Evolutionary conservation across 179 eudicot species (phyloP).

Genomic region (Patellifolia procumbens): DNA sequence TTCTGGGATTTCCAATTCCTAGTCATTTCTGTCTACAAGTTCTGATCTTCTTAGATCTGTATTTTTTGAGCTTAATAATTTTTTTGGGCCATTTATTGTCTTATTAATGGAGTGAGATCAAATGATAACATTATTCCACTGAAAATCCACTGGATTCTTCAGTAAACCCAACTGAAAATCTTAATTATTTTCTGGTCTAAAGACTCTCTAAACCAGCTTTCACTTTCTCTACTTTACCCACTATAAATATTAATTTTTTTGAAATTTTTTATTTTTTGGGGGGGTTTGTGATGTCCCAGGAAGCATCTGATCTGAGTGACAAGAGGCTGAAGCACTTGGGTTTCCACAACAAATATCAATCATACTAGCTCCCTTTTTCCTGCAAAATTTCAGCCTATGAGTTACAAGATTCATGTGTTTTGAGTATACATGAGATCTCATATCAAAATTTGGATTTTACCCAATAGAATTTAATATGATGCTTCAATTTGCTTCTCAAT

Average conservation of each 20-base stretch:
- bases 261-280: neutral
- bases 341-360: neutral
- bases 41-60: conserved; percentile 18
- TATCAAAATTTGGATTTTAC: neutral
- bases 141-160: conserved; percentile 22
- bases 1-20: neutral
- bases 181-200: conserved; percentile 10
- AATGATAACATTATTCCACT: neutral
- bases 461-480: no score
- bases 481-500: no score
- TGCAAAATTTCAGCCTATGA: neutral
- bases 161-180: conserved; percentile 3
- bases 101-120: neutral
- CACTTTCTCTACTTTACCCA: neutral
- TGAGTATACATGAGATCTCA: neutral
- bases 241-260: no score
- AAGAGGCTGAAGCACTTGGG: conserved; percentile 6
- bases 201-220: neutral
- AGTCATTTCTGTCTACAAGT: neutral
- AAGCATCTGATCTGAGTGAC: conserved; percentile 14
- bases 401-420: conserved; percentile 5
- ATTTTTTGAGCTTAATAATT: neutral
- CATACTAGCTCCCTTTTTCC: neutral
- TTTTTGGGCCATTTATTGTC: neutral
- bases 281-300: conserved; percentile 16